These are phyloP conservation scores for Chrysoporthe deuterocubensis DNA, from an alignment of 2,329 filamentous ascomycete genomes.

Conservation along the genomic window DNA sequence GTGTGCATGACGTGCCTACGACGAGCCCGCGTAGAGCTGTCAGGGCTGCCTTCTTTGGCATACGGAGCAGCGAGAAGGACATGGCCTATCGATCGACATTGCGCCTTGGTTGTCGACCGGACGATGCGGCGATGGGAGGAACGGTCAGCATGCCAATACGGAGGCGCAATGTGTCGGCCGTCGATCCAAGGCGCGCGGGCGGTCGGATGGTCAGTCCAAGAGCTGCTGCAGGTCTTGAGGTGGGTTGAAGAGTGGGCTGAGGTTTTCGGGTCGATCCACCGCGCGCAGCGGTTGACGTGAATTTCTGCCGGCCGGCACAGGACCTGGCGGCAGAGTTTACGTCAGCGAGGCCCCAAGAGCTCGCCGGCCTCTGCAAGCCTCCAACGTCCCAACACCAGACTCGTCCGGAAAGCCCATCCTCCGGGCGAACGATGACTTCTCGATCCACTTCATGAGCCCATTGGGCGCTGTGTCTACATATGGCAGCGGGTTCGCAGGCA, in stretches of 20 bases:
- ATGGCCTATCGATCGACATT: constrained; percentile 34
- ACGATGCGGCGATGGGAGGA: constrained; percentile 12
- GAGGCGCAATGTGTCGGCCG: neutral
- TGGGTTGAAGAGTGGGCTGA: constrained; percentile 12
- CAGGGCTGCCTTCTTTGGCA: constrained; percentile 51
- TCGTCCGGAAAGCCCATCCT: too few relatives aligned
- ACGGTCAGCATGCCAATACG: constrained; percentile 20
- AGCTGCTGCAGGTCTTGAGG: neutral
- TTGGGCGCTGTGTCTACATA: constrained; percentile 11
- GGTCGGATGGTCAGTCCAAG: neutral
- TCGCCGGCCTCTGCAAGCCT: neutral
- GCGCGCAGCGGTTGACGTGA: constrained; percentile 6
- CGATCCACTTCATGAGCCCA: constrained; percentile 2
- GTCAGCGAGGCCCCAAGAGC: neutral
- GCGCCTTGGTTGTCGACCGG: constrained; percentile 27
- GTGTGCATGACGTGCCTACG: constrained; percentile 50
- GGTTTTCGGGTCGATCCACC: constrained; percentile 1
- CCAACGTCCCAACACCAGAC: neutral
- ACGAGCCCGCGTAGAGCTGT: constrained; percentile 49
- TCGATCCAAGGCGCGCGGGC: neutral
- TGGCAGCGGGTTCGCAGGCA: constrained; percentile 22
- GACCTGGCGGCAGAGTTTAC: neutral
- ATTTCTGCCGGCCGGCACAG: constrained; percentile 15
- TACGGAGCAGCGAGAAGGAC: constrained; percentile 42
- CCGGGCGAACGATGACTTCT: constrained; percentile 1